These are phyloP conservation scores for Termitomyces sp. DNA, from an alignment of 768 basidiomycete genomes.

Conservation along the genomic window DNA sequence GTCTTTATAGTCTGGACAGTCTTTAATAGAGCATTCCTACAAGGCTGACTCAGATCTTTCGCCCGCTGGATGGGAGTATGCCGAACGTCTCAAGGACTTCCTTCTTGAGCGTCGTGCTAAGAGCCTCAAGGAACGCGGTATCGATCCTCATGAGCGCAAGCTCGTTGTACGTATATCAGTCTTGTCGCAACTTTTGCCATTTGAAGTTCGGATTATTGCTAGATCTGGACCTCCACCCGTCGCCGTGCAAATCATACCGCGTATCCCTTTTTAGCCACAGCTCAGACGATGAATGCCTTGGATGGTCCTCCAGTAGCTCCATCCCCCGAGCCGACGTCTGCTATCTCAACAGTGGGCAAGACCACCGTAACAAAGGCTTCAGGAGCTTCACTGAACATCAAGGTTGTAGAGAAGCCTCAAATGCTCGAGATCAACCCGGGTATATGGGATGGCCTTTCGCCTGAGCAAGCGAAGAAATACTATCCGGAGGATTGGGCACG, in stretches of 20 bases:
- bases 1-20: conserved; percentile 85
- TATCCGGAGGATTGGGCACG: conserved; percentile 95
- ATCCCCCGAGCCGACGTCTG: conserved; percentile 11
- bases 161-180: conserved; percentile 52
- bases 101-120: conserved; percentile 81
- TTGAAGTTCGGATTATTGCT: background rate
- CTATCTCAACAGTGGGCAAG: conserved; percentile 7
- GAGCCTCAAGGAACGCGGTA: conserved; percentile 67
- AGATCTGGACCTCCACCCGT: conserved; percentile 98
- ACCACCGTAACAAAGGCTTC: conserved; percentile 9
- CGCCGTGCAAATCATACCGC: conserved; percentile 92
- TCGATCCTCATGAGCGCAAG: conserved; percentile 55
- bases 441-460: conserved; percentile 94
- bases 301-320: conserved; percentile 9
- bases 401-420: conserved; percentile 91
- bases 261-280: conserved; percentile 78
- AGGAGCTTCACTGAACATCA: conserved; percentile 47
- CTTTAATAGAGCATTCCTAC: conserved; percentile 97
- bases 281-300: conserved; percentile 19
- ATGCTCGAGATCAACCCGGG: conserved; percentile 99
- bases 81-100: conserved; percentile 85
- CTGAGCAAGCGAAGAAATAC: conserved; percentile 83
- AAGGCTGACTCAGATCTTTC: conserved; percentile 98
- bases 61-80: conserved; percentile 93
- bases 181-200: background rate